A percentile compares a stretch with the other conserved stretches of the same genome.
These are phyloP conservation scores for Flaveria bidentis DNA, from an alignment of 129 eudicot genomes.

Conservation along the genomic window DNA sequence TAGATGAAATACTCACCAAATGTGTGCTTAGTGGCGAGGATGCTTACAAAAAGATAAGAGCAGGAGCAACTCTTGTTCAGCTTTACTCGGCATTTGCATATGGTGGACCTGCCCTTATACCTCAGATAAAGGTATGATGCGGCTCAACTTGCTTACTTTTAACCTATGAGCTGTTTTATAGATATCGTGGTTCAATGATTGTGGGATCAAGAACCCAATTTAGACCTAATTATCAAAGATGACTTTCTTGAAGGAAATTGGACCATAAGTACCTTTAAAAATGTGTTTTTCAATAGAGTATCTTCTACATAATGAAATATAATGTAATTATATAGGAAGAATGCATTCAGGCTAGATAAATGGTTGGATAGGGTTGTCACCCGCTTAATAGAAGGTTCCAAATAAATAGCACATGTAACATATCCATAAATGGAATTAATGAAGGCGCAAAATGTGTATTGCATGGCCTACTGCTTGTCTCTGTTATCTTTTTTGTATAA, in stretches of 20 bases:
- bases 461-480: too few species aligned
- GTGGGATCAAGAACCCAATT: background rate
- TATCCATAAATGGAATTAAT: too few species aligned
- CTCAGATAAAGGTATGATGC: conserved; percentile 72
- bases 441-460: too few species aligned
- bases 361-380: too few species aligned
- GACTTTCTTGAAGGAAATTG: background rate
- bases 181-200: background rate
- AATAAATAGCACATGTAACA: too few species aligned
- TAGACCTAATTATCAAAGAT: background rate
- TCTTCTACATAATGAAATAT: too few species aligned
- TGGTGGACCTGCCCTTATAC: conserved; percentile 97
- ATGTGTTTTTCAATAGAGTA: too few species aligned
- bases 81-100: conserved; percentile 90
- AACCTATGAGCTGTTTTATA: conserved; percentile 6
- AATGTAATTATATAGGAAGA: too few species aligned
- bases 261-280: too few species aligned
- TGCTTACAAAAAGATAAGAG: conserved; percentile 90
- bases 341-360: too few species aligned
- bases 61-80: conserved; percentile 97
- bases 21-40: conserved; percentile 72
- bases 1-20: conserved; percentile 6
- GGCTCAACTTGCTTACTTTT: background rate
- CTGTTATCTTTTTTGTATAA: too few species aligned
- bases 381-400: too few species aligned